Evolutionary conservation across 495 filamentous ascomycete genomes (phyloP).

Genomic region (Astrothelium subdiscretum): DNA sequence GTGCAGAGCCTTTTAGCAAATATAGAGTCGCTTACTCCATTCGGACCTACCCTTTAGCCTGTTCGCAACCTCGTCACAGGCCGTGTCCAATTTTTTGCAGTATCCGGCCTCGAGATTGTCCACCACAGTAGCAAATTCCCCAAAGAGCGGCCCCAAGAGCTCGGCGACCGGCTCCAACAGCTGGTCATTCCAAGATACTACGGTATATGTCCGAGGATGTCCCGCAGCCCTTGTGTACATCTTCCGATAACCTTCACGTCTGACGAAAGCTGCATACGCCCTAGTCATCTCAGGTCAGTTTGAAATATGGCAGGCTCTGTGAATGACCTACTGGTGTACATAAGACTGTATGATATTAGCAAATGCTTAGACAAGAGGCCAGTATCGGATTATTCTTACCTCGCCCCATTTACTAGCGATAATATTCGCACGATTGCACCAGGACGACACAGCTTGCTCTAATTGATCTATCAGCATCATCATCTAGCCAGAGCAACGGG

Average conservation of each 20-base stretch:
- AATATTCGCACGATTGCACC: not conserved
- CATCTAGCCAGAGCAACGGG: not conserved
- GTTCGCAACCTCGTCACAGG: not conserved
- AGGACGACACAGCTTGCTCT: not conserved
- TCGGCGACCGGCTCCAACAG: not conserved
- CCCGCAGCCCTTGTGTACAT: not conserved
- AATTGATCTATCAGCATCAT: not conserved
- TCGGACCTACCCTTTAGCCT: not conserved
- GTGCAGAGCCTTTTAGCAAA: not conserved
- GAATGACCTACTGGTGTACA: too few species aligned
- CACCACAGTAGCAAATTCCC: not conserved
- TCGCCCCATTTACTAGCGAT: not conserved
- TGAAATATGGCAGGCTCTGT: not conserved
- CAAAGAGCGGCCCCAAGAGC: not conserved
- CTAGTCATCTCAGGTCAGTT: not conserved
- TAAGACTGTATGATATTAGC: too few species aligned
- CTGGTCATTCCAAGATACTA: not conserved
- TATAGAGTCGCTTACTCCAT: not conserved
- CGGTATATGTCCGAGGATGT: not conserved
- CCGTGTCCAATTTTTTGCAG: not conserved
- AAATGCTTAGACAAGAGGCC: too few species aligned
- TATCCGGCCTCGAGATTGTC: not conserved
- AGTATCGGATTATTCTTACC: too few species aligned
- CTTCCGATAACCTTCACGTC: not conserved
- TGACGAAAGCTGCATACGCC: not conserved